A percentile compares a stretch with the other conserved stretches of the same genome.
Evolutionary conservation across 2,329 filamentous ascomycete genomes (phyloP).

Genomic region (Zelopaecilomyces penicillatus): DNA sequence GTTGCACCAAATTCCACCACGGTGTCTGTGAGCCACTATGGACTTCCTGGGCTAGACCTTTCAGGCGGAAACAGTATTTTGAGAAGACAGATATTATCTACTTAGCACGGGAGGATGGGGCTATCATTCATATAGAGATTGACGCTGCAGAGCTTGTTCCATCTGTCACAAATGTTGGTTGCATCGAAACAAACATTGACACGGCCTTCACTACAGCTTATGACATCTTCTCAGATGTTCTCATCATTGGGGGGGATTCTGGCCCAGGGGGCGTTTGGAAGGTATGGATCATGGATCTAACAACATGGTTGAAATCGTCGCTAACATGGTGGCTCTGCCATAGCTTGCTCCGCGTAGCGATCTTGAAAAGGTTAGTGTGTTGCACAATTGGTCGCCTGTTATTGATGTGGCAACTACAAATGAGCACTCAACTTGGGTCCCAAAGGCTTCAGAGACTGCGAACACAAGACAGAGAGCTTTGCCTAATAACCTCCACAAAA

Average conservation of each 20-base stretch:
- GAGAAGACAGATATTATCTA: constrained; percentile 70
- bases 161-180: constrained; percentile 51
- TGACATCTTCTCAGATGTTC: constrained; percentile 61
- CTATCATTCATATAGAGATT: constrained; percentile 65
- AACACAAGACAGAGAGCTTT: constrained; percentile 5
- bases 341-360: constrained; percentile 48
- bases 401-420: constrained; percentile 46
- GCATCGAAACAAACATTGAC: constrained; percentile 64
- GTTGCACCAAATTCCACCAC: constrained; percentile 37
- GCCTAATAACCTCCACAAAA: constrained; percentile 20
- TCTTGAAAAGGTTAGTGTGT: constrained; percentile 32
- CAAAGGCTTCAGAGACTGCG: constrained; percentile 1
- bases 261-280: constrained; percentile 71
- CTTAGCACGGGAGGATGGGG: constrained; percentile 79
- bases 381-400: constrained; percentile 57
- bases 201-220: constrained; percentile 73
- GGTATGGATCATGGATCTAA: constrained; percentile 33
- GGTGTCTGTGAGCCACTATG: constrained; percentile 53
- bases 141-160: constrained; percentile 47
- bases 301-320: neutral
- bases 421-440: constrained; percentile 19
- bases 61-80: constrained; percentile 55
- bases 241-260: constrained; percentile 70
- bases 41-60: constrained; percentile 77
- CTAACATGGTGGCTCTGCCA: constrained; percentile 10